Percentiles rank a stretch among this genome's conserved stretches.
These are phyloP conservation scores for Cicer arietinum DNA, from an alignment of 306 rosid species.

Conservation along the genomic window DNA sequence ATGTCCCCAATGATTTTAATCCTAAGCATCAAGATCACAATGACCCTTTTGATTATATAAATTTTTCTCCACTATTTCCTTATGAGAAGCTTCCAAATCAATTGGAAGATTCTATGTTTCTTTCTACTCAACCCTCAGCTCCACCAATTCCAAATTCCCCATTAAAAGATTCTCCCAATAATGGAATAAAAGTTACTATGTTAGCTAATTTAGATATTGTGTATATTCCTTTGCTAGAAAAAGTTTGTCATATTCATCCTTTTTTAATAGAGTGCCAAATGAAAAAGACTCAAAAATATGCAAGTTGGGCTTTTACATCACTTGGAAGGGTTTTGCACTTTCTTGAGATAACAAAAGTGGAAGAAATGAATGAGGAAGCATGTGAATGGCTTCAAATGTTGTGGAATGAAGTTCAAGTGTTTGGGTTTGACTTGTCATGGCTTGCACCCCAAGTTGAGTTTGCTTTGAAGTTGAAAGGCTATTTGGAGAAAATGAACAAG, in stretches of 20 bases:
- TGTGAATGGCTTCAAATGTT: conserved; percentile 36
- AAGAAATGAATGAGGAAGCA: conserved; percentile 23
- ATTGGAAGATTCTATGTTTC: neutral
- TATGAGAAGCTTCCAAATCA: neutral
- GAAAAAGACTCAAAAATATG: conserved; percentile 26
- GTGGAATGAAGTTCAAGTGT: conserved; percentile 45
- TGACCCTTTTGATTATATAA: conserved; percentile 2
- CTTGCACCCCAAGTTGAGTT: conserved; percentile 43
- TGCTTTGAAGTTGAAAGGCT: conserved; percentile 29
- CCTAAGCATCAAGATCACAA: neutral
- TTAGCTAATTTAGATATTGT: neutral
- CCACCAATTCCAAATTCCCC: conserved; percentile 38
- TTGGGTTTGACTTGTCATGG: conserved; percentile 48
- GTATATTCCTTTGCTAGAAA: conserved; percentile 25
- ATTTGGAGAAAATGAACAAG: conserved; percentile 28
- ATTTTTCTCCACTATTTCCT: neutral
- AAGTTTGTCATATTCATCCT: conserved; percentile 20
- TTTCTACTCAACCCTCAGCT: conserved; percentile 28
- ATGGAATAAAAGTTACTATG: neutral
- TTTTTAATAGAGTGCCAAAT: conserved; percentile 32
- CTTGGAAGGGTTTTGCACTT: conserved; percentile 43
- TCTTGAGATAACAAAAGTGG: conserved; percentile 30
- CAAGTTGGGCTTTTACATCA: conserved; percentile 36
- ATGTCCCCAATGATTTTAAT: neutral
- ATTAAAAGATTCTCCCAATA: neutral